Evolutionary conservation across 129 eudicot species (phyloP), one percentile per base, ranked within the genome.

Genomic region (Rutidosis leptorrhynchoides): DNA sequence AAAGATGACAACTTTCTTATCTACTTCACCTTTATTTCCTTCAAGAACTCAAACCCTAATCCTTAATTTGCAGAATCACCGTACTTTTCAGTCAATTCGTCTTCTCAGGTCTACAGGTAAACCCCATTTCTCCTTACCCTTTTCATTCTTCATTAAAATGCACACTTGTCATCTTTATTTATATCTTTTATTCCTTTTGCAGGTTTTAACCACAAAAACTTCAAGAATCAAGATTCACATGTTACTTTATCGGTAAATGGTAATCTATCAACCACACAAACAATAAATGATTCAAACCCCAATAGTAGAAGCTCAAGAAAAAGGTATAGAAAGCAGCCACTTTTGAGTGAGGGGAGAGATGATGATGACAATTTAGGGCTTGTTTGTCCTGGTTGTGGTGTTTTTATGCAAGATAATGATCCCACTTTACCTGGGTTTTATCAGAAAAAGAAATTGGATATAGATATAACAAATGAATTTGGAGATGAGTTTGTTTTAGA

Each of bases 351-450:
- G 64, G 96, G 99, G 66, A 93, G 92, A 75, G 99, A 84, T 64
- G 86, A 77, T 71, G 99, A 88, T 72, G 90, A 86, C 67, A 75
- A 42, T 16, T 49, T 76, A 70, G 99, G 99, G 77, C 68, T 69
- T 75, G 81, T 93, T 51, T 89, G 96, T 68, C 92, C 99, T 51
- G 99, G 99, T 57, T 93, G 99, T 82, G 96, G 99, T 37, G 84
- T 93, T 65, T 93, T 86, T 82, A 93, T 89, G 96, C 99, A 93
- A 79, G 99, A 93, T 72, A 42, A 75, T 23, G 99, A 93, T 83
- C 87, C 88, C 1, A 79, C 84, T 75, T 77, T 68, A 71, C 99
- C 95, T 30, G 96, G 99, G 53, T 93, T 62, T 80, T 93, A 80
- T 64, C 83, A 93, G 70, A 67, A 89, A 82, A 89, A 78, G 76